These are phyloP conservation scores for Saussurea involucrata DNA, from an alignment of 129 eudicot genomes.

Conservation along the genomic window DNA sequence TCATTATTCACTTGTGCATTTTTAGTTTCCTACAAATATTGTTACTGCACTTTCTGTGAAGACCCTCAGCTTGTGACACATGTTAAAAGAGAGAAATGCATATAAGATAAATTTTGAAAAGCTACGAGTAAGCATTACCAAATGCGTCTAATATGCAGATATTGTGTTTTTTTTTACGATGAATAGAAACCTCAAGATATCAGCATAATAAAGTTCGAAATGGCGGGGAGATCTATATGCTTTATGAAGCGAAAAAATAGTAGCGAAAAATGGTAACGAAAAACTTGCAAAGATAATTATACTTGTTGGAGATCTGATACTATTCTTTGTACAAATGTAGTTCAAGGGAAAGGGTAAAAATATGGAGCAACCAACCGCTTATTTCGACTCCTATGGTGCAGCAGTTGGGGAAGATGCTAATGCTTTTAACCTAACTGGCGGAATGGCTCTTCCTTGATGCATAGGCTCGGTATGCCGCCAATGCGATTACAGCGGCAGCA, in stretches of 20 bases:
- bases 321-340: conserved; percentile 34
- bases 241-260: neutral
- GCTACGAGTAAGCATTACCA: neutral
- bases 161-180: neutral
- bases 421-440: conserved; percentile 41
- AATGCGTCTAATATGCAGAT: neutral
- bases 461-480: conserved; percentile 75
- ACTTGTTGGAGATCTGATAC: conserved; percentile 3
- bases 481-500: conserved; percentile 65
- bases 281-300: conserved; percentile 14
- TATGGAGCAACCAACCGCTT: conserved; percentile 15
- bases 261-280: conserved; percentile 1
- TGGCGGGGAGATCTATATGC: neutral
- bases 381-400: conserved; percentile 15
- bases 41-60: neutral
- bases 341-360: neutral
- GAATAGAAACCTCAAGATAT: neutral
- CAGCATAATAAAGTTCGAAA: neutral
- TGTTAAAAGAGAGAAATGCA: neutral
- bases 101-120: neutral
- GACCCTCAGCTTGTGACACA: no score
- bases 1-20: no score
- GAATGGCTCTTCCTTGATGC: conserved; percentile 70
- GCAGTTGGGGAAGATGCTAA: conserved; percentile 3
- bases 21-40: no score